Evolutionary conservation across 495 filamentous ascomycete species (phyloP).

Genomic region (Cercophora scortea): DNA sequence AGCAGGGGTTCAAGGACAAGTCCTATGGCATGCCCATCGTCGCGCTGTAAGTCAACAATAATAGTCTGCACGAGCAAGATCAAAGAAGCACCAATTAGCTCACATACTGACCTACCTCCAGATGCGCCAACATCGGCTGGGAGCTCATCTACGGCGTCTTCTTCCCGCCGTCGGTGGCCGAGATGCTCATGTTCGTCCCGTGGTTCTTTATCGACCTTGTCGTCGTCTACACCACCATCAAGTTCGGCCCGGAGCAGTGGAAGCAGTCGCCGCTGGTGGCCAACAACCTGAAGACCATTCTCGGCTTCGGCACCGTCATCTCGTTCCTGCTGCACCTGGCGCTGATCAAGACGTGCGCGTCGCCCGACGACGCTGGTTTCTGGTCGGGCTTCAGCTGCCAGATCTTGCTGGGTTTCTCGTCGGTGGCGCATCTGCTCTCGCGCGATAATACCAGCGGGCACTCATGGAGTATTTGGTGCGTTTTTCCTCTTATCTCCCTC

Average conservation of each 20-base stretch:
- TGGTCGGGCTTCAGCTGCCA: background rate
- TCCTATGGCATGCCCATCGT: conserved; percentile 3
- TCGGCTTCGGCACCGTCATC: background rate
- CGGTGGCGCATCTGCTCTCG: background rate
- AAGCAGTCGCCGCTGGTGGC: background rate
- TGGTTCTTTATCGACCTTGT: background rate
- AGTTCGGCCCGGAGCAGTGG: background rate
- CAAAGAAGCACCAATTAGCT: background rate
- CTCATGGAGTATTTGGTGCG: background rate
- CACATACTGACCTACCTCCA: background rate
- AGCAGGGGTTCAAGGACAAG: background rate
- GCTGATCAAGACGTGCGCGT: background rate
- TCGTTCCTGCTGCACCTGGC: background rate
- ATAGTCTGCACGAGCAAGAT: background rate
- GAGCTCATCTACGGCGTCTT: conserved; percentile 2
- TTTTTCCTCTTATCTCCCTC: background rate
- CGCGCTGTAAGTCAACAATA: background rate
- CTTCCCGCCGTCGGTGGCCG: background rate
- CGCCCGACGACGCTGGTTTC: background rate
- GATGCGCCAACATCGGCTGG: conserved; percentile 1
- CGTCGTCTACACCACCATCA: conserved; percentile 1
- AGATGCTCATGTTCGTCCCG: background rate
- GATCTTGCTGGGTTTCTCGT: background rate
- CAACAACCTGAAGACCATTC: background rate
- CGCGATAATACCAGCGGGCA: background rate